A percentile compares a stretch with the other conserved stretches of the same genome.
phyloP scores from a whole-genome alignment of 495 filamentous ascomycete genomes.

The Talaromyces stipitatus region DNA sequence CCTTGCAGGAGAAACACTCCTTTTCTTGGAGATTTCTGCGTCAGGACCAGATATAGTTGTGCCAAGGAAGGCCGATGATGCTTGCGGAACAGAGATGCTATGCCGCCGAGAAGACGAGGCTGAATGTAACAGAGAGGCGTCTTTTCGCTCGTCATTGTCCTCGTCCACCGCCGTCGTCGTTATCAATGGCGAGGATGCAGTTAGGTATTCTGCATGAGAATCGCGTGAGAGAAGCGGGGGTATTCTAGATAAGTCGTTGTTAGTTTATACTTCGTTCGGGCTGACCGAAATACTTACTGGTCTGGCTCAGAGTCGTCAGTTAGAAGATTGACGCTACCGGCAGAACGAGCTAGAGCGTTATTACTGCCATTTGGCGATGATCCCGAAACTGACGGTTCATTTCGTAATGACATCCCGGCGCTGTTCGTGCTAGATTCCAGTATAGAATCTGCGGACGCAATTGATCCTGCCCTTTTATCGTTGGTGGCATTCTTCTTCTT shows the following conservation, averaged over 20 bases:
- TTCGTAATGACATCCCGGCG: conserved; percentile 6
- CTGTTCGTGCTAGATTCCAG: conserved; percentile 16
- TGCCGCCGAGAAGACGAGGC: not conserved
- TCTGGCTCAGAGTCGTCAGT: conserved; percentile 67
- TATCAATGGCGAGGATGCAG: conserved; percentile 74
- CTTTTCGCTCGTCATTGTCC: conserved; percentile 10
- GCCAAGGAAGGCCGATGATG: not conserved
- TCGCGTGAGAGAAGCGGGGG: conserved; percentile 63
- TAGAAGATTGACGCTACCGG: conserved; percentile 49
- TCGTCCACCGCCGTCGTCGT: conserved; percentile 45
- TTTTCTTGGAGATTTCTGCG: conserved; percentile 25
- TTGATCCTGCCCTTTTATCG: conserved; percentile 21
- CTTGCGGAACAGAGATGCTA: conserved; percentile 1
- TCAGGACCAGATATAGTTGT: conserved; percentile 26
- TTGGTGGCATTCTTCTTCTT: conserved; percentile 36
- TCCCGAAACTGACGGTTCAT: conserved; percentile 3
- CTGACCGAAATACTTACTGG: conserved; percentile 44
- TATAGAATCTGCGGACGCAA: conserved; percentile 3
- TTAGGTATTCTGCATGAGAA: conserved; percentile 73
- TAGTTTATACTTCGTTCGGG: not conserved
- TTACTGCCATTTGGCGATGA: conserved; percentile 24
- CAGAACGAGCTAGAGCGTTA: conserved; percentile 20
- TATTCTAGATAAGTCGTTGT: conserved; percentile 29
- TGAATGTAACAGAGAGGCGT: not conserved
- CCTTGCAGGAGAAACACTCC: conserved; percentile 34